Evolutionary conservation across 192 early-diverging fungal species (phyloP).

Genomic region (Chytriomyces sp.): DNA sequence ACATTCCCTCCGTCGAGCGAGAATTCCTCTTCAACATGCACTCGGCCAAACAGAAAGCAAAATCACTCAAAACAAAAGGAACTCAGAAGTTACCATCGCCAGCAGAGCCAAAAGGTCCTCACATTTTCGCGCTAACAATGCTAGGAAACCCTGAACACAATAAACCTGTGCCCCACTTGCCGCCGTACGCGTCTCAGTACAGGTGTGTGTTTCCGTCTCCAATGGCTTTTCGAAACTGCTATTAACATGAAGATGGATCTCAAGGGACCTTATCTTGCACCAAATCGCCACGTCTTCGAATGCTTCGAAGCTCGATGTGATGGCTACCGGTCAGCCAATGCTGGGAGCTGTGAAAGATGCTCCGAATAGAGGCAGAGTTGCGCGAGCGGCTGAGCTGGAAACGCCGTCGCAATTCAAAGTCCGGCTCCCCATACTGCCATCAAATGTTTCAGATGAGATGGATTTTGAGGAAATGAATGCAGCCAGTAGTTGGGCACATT

Average conservation of each 20-base stretch:
- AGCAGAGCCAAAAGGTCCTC: background rate
- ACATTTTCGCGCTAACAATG: slow-evolving; percentile 27
- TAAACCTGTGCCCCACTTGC: slow-evolving; percentile 20
- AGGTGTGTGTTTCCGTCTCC: too few species aligned
- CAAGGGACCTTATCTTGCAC: slow-evolving; percentile 50
- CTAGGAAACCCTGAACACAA: slow-evolving; percentile 23
- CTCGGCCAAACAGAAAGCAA: slow-evolving; percentile 26
- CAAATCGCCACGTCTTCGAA: too few species aligned
- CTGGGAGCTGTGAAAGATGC: background rate
- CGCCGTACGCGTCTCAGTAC: slow-evolving; percentile 48
- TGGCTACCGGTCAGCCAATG: background rate
- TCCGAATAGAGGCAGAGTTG: background rate
- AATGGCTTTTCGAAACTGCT: too few species aligned
- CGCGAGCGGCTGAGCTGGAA: background rate
- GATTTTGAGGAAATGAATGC: background rate
- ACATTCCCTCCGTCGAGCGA: slow-evolving; percentile 48
- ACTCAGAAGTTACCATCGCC: background rate
- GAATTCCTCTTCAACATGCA: slow-evolving; percentile 49
- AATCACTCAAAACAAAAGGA: background rate
- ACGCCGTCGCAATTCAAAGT: background rate
- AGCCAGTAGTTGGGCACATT: background rate
- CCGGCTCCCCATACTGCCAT: background rate
- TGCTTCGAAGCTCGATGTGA: background rate
- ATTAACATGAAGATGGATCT: background rate
- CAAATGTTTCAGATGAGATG: background rate